phyloP scores from a whole-genome alignment of 1,139 yeast genomes.

The Kurtzmaniella quercitrusa region DNA sequence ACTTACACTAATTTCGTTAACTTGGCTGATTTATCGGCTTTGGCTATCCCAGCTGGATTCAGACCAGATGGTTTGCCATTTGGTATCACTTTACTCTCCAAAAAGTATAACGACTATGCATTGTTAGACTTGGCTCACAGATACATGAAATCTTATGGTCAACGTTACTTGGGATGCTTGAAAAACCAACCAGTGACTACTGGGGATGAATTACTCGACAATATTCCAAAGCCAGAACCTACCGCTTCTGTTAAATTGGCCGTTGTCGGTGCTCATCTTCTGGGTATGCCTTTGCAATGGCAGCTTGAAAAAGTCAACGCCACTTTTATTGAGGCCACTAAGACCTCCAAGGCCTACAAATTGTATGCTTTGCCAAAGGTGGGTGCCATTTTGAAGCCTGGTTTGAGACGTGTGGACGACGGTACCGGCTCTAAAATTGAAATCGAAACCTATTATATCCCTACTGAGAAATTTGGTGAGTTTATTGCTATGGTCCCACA shows the following conservation, averaged over 20 bases:
- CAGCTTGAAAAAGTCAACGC: constrained; percentile 87
- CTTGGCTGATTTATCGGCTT: constrained; percentile 86
- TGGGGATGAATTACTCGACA: constrained; percentile 28
- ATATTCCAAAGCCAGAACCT: constrained; percentile 32
- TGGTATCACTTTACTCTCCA: constrained; percentile 82
- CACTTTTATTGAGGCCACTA: constrained; percentile 58
- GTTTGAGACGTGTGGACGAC: constrained; percentile 62
- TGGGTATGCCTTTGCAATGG: constrained; percentile 90
- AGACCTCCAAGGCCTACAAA: constrained; percentile 68
- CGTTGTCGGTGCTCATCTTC: constrained; percentile 93
- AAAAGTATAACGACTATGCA: constrained; percentile 84
- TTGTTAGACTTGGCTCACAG: constrained; percentile 76
- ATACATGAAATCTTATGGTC: constrained; percentile 44
- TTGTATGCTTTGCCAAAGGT: constrained; percentile 79
- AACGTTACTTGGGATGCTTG: constrained; percentile 35
- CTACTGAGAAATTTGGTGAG: constrained; percentile 69
- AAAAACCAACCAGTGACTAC: constrained; percentile 34
- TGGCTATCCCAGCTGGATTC: constrained; percentile 90
- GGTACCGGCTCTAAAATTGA: constrained; percentile 57
- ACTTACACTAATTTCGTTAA: constrained; percentile 96
- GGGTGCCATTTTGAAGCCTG: constrained; percentile 85
- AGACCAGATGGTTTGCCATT: constrained; percentile 79
- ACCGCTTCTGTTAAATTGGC: constrained; percentile 52
- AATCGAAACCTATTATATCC: constrained; percentile 80
- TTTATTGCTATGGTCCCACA: constrained; percentile 87